Evolutionary conservation across 306 rosid species (phyloP).

Genomic region (Cicer bijugum): DNA sequence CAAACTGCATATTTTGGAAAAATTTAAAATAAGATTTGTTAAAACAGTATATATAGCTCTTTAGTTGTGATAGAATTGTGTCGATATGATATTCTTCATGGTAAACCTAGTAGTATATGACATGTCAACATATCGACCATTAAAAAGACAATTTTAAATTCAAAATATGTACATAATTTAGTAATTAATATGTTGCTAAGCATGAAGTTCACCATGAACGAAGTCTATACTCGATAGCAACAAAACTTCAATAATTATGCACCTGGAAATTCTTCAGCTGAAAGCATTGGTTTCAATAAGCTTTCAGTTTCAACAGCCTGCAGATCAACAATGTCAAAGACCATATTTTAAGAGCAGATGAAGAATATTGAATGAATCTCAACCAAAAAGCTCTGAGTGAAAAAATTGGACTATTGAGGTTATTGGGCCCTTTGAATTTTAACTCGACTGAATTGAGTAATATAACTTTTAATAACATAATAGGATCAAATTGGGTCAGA

Average conservation of each 20-base stretch:
- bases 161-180: constrained; percentile 14
- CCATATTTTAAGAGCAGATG: not conserved
- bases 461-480: no score
- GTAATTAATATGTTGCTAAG: constrained; percentile 8
- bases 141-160: constrained; percentile 3
- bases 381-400: not conserved
- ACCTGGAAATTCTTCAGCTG: constrained; percentile 88
- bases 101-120: not conserved
- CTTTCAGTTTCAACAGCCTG: constrained; percentile 89
- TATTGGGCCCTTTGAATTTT: no score
- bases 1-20: constrained; percentile 66
- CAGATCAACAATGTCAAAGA: constrained; percentile 41
- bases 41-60: constrained; percentile 1
- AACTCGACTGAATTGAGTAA: no score
- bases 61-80: not conserved
- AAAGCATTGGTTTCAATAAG: constrained; percentile 72
- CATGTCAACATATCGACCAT: not conserved
- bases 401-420: no score
- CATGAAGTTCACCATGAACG: not conserved
- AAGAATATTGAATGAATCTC: constrained; percentile 24
- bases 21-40: not conserved
- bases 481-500: no score
- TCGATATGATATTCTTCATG: not conserved
- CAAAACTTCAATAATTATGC: constrained; percentile 24
- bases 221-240: constrained; percentile 23